Percentiles rank a stretch among this genome's conserved stretches.
Evolutionary conservation across 257 asterid genomes (phyloP).

Genomic region (Gentiana macrophylla): DNA sequence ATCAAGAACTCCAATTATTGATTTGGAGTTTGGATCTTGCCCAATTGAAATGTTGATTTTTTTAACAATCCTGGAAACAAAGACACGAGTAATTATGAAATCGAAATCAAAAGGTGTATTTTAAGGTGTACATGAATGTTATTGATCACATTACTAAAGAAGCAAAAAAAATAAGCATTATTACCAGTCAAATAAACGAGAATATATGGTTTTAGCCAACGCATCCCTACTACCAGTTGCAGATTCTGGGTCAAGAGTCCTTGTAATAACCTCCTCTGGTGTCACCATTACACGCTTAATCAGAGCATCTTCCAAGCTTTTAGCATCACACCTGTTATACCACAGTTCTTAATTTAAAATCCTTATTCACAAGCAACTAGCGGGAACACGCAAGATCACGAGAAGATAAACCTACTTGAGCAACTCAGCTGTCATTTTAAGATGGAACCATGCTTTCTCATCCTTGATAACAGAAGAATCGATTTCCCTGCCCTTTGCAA

Average conservation of each 20-base stretch:
- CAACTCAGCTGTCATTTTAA: constrained; percentile 70
- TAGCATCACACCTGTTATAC: constrained; percentile 73
- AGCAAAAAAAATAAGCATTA: background rate
- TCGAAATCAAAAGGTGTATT: background rate
- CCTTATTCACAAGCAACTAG: constrained; percentile 3
- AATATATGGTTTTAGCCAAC: constrained; percentile 77
- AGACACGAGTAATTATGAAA: constrained; percentile 12
- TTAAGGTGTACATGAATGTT: background rate
- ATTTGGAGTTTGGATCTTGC: constrained; percentile 94
- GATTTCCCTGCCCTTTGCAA: constrained; percentile 84
- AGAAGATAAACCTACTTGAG: constrained; percentile 49
- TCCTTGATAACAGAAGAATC: constrained; percentile 96
- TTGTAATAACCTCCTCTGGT: constrained; percentile 89
- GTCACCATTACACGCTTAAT: constrained; percentile 97
- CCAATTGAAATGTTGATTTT: constrained; percentile 91
- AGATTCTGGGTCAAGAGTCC: constrained; percentile 91
- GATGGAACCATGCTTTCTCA: constrained; percentile 86
- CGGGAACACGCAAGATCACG: constrained; percentile 6
- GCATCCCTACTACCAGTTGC: constrained; percentile 98
- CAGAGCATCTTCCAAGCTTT: constrained; percentile 92
- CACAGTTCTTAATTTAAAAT: constrained; percentile 15
- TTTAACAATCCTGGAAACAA: constrained; percentile 71
- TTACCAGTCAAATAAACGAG: constrained; percentile 91
- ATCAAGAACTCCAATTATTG: constrained; percentile 95
- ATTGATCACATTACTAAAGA: constrained; percentile 6